Percentiles rank a stretch among this genome's conserved stretches.
phyloP scores from a whole-genome alignment of 129 eudicot genomes.

The Saussurea involucrata region DNA sequence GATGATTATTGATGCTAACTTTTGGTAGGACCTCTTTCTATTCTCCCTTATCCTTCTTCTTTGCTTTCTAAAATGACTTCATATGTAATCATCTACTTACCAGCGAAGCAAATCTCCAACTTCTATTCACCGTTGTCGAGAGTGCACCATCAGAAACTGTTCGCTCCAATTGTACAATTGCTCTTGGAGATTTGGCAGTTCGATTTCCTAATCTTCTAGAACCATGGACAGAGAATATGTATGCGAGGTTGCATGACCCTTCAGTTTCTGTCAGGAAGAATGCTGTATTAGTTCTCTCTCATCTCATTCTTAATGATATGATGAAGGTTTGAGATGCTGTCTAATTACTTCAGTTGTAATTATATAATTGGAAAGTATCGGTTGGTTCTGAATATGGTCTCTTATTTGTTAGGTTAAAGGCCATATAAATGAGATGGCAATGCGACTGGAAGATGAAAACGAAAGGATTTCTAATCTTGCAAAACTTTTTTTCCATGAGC shows the following conservation, averaged over 20 bases:
- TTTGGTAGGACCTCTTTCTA: slow-evolving; percentile 50
- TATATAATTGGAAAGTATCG: neutral
- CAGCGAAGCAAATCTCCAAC: slow-evolving; percentile 94
- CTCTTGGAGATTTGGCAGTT: slow-evolving; percentile 97
- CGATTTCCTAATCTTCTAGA: slow-evolving; percentile 94
- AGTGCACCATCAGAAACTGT: slow-evolving; percentile 90
- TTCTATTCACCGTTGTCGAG: slow-evolving; percentile 93
- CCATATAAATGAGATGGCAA: slow-evolving; percentile 90
- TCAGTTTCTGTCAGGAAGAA: slow-evolving; percentile 87
- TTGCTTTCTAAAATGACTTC: neutral
- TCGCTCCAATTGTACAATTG: slow-evolving; percentile 94
- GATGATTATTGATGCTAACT: slow-evolving; percentile 88
- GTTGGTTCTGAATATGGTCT: slow-evolving; percentile 19
- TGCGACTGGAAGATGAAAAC: slow-evolving; percentile 87
- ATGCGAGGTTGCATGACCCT: slow-evolving; percentile 73
- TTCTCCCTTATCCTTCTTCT: neutral
- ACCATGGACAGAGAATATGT: slow-evolving; percentile 98
- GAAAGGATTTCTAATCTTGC: slow-evolving; percentile 93
- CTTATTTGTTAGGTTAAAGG: slow-evolving; percentile 69
- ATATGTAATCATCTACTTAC: slow-evolving; percentile 15
- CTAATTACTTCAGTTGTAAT: neutral
- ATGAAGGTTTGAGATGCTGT: slow-evolving; percentile 77
- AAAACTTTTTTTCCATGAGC: slow-evolving; percentile 76
- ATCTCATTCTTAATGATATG: slow-evolving; percentile 96
- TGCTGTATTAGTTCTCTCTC: slow-evolving; percentile 97